Percentiles rank a stretch among this genome's conserved stretches.
Evolutionary conservation across 257 asterid species (phyloP).

Genomic region (Solanum chaucha): DNA sequence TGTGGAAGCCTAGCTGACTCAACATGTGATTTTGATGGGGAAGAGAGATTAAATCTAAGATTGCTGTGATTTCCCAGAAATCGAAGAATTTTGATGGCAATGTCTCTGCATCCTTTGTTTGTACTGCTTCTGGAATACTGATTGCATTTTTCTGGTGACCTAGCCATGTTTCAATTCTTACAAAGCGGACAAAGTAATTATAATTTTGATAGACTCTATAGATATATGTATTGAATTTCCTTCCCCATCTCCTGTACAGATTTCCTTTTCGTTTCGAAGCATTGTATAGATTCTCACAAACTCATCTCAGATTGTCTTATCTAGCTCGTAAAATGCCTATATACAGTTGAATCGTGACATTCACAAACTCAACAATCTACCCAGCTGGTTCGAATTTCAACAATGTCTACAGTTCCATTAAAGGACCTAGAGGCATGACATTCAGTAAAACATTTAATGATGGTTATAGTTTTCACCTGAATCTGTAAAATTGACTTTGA

Average conservation of each 20-base stretch:
- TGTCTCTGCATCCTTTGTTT: background rate
- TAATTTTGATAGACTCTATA: background rate
- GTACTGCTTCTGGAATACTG: background rate
- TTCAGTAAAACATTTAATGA: background rate
- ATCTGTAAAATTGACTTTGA: conserved; percentile 72
- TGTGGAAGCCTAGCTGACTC: background rate
- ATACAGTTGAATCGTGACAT: background rate
- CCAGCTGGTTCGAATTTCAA: background rate
- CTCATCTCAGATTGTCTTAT: background rate
- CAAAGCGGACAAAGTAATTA: background rate
- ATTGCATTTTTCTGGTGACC: background rate
- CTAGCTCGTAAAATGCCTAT: background rate
- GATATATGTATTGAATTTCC: background rate
- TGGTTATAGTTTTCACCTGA: conserved; percentile 18
- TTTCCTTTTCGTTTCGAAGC: background rate
- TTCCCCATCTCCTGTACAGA: background rate
- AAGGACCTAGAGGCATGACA: background rate
- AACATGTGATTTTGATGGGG: background rate
- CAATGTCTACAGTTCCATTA: background rate
- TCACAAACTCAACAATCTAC: background rate
- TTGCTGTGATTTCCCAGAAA: background rate
- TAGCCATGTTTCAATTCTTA: background rate
- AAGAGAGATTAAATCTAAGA: background rate
- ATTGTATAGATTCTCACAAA: background rate
- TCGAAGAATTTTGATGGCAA: background rate